Evolutionary conservation across 768 basidiomycete genomes (phyloP), one percentile per base, ranked within the genome.

Genomic region (Russula dissimulans): DNA sequence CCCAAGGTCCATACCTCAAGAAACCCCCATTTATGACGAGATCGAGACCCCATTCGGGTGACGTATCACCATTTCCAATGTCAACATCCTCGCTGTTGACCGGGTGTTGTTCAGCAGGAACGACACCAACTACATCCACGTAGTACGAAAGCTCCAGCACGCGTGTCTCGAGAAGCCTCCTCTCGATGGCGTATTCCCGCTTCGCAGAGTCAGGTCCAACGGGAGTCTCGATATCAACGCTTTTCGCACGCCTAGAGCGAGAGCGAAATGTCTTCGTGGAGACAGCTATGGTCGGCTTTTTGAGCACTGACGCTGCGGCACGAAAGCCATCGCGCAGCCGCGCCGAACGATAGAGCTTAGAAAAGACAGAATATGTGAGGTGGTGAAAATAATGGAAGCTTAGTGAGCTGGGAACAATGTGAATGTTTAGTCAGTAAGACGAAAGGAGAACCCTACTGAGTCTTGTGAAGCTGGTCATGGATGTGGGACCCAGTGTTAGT

Each of bases 11-110:
- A 69, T 97, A 98, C 18, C 83, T 80, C 39, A 97, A 65, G 39
- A 78, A 71, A 0, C 91, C 95, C 17, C 85, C 84, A 59, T 82
- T 76, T n/a, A 97, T 76, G 17, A 86, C 79, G 17, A 98, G 66
- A 68, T 98, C 91, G 29, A 97, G 74, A 3, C 95, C 95, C 91
- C 94, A 98, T 69, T 98, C 91, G 6, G 95, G 95, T 22, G 89
- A 78, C 44, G 86, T 69, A 67, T 90, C 94, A 1, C 91, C 87
- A 68, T 97, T 97, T 3, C 91, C 93, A 52, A 94, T 78, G 63
- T 92, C 86, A 67, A 81, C 65, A 61, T 32, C 72, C 59, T 48
- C 69, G 67, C 59, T 68, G 52, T 65, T 66, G 45, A 56, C 73
- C 67, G 49, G 67, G 55, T 32, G 73, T 4, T 60, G 57, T 26